Conservation (phyloP, 768 basidiomycete genomes). For the Cubamyces sp. region DNA sequence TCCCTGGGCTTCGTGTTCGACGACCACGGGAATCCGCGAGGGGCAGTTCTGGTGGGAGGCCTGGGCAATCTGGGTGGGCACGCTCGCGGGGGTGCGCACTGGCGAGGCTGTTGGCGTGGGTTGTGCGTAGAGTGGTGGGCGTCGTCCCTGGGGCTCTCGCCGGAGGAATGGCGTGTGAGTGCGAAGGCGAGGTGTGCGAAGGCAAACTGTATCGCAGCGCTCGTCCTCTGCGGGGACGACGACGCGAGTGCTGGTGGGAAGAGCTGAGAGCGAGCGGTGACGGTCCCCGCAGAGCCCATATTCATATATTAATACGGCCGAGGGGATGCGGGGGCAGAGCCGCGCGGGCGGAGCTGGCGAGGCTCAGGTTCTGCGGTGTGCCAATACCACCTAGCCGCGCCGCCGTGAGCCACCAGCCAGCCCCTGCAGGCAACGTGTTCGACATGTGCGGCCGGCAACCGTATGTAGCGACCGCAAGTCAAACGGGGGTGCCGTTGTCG, state of each 20-base stretch:
- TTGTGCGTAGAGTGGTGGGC: background rate
- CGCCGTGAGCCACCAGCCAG: background rate
- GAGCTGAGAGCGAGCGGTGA: background rate
- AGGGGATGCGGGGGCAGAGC: background rate
- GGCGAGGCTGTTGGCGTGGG: background rate
- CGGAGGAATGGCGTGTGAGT: conserved; percentile 10
- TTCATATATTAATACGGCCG: background rate
- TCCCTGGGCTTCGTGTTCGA: too few species aligned
- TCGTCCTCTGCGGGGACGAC: background rate
- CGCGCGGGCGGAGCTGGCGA: conserved; percentile 12
- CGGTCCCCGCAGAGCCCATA: conserved; percentile 10
- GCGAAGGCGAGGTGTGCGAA: conserved; percentile 9
- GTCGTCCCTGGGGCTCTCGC: background rate
- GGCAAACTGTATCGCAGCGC: conserved; percentile 6
- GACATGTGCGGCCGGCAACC: conserved; percentile 25
- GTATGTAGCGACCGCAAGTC: conserved; percentile 21
- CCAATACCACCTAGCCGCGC: too few species aligned
- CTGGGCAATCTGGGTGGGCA: background rate
- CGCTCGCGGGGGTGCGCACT: too few species aligned
- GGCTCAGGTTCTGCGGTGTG: background rate
- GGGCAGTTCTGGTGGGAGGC: background rate
- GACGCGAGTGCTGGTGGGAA: too few species aligned
- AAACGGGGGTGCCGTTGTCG: conserved; percentile 17
- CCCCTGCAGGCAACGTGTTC: conserved; percentile 23
- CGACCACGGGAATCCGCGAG: too few species aligned